These are phyloP conservation scores for Fagus crenata DNA, from an alignment of 306 rosid species.

Conservation along the genomic window DNA sequence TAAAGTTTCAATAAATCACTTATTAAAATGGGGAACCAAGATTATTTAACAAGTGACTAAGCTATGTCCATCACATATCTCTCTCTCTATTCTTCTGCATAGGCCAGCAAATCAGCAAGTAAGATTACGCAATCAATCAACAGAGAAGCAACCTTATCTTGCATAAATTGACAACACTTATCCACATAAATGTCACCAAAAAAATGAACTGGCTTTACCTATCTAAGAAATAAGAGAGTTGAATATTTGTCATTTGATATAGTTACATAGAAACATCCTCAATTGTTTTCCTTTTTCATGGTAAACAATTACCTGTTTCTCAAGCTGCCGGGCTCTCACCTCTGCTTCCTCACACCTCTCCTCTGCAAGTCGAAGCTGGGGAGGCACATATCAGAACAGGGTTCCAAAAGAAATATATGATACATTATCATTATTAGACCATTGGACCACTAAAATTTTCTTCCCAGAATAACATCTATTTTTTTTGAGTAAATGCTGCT, in stretches of 20 bases:
- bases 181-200: neutral
- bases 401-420: conserved; percentile 21
- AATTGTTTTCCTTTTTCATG: neutral
- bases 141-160: neutral
- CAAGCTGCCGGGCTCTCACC: conserved; percentile 81
- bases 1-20: neutral
- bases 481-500: conserved; percentile 8
- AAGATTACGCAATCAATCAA: neutral
- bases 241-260: neutral
- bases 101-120: neutral
- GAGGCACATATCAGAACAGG: conserved; percentile 50
- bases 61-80: neutral
- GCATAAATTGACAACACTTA: neutral
- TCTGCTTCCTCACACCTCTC: conserved; percentile 89
- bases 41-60: neutral
- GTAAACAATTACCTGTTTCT: conserved; percentile 69
- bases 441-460: neutral
- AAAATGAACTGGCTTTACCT: neutral
- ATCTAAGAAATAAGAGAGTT: neutral
- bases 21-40: neutral
- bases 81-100: neutral
- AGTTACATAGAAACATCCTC: neutral
- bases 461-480: neutral
- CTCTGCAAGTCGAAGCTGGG: conserved; percentile 95
- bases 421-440: conserved; percentile 12